Evolutionary conservation across 345 rosid species (phyloP).

Genomic region (Syzygium jambos): DNA sequence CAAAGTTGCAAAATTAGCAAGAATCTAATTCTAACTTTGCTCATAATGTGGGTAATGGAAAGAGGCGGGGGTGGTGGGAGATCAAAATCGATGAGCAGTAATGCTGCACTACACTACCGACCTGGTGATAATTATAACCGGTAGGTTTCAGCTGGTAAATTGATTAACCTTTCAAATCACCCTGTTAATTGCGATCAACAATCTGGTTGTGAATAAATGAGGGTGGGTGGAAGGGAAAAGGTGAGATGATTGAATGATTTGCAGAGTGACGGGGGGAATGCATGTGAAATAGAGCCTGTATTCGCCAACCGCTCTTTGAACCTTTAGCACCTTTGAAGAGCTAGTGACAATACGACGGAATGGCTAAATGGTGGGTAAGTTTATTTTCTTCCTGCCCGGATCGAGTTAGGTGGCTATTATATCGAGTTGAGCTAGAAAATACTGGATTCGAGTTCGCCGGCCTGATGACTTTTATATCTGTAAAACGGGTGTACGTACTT

Average conservation of each 20-base stretch:
- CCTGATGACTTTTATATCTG: neutral
- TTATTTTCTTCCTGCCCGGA: neutral
- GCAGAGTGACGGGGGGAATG: neutral
- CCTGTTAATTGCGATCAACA: neutral
- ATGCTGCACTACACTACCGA: neutral
- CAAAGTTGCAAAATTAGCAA: neutral
- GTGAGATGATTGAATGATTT: neutral
- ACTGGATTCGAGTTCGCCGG: neutral
- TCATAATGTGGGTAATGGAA: neutral
- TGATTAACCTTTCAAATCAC: neutral
- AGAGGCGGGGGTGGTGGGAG: neutral
- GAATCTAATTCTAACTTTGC: neutral
- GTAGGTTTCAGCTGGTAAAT: neutral
- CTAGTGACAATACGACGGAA: neutral
- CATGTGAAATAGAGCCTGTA: neutral
- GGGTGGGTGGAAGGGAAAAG: neutral
- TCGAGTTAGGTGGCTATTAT: neutral
- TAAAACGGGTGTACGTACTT: neutral
- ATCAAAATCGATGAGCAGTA: neutral
- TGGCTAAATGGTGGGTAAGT: neutral
- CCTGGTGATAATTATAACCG: neutral
- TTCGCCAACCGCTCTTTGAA: neutral
- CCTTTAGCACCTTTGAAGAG: neutral
- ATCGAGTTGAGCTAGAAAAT: neutral
- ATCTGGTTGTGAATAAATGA: neutral